These are phyloP conservation scores for Solanum hybrid DNA, from an alignment of 305 asterid genomes.

Conservation along the genomic window DNA sequence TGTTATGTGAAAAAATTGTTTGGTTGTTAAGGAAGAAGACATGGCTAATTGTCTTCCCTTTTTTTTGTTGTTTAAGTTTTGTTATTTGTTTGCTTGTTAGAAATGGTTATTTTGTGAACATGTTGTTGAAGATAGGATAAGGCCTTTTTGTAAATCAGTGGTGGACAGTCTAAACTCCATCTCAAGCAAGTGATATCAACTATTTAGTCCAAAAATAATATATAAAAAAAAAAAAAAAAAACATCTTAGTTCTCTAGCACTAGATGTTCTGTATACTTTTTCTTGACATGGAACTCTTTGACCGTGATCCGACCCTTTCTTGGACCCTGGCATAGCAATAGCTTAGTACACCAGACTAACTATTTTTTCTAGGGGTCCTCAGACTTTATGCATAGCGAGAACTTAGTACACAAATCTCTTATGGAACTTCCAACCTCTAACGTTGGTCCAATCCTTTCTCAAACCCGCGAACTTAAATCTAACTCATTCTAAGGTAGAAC, in stretches of 20 bases:
- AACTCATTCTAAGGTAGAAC: not conserved
- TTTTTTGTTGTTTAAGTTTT: not conserved
- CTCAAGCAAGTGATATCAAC: not conserved
- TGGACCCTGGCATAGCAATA: not conserved
- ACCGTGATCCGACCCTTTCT: not conserved
- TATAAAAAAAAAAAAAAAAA: not conserved
- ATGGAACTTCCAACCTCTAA: not conserved
- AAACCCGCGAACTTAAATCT: not conserved
- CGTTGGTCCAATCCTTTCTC: not conserved
- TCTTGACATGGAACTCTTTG: not conserved
- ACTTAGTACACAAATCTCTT: not conserved
- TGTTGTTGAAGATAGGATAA: not conserved
- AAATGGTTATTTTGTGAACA: not conserved
- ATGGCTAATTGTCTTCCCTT: not conserved
- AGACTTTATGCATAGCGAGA: not conserved
- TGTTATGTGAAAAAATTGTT: slow-evolving; percentile 10
- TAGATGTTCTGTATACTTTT: too few relatives aligned
- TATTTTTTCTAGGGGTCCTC: not conserved
- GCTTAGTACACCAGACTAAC: not conserved
- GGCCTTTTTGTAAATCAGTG: not conserved
- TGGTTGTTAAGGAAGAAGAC: slow-evolving; percentile 5
- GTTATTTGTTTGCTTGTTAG: not conserved
- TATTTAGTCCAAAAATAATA: not conserved
- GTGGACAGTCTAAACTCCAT: not conserved
- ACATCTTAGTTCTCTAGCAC: not conserved